Percentiles rank a stretch among this genome's conserved stretches.
Evolutionary conservation across 768 basidiomycete species (phyloP).

Genomic region (Psilocybe tampanensis): DNA sequence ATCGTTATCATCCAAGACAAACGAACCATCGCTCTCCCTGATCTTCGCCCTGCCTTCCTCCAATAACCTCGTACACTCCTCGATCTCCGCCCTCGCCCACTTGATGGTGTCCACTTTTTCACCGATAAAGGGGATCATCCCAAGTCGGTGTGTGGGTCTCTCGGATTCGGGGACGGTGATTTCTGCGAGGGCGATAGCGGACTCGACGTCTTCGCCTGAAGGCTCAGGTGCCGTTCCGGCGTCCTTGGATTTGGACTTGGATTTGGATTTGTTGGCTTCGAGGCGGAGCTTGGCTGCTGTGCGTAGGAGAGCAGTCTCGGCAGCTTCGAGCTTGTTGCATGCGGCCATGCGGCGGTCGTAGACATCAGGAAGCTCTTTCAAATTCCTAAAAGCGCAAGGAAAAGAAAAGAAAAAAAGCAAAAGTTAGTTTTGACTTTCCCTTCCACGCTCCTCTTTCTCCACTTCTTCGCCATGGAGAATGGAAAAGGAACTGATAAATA

Average conservation of each 20-base stretch:
- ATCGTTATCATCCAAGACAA: conserved; percentile 8
- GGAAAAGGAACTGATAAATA: too few species aligned
- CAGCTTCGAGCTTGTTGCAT: conserved; percentile 80
- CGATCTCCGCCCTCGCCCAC: conserved; percentile 82
- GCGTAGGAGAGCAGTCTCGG: conserved; percentile 77
- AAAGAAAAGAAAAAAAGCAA: neutral
- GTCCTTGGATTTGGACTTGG: conserved; percentile 43
- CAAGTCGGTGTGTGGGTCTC: conserved; percentile 80
- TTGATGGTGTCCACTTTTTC: conserved; percentile 93
- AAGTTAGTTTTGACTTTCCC: neutral
- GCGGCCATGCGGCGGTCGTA: conserved; percentile 78
- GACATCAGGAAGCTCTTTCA: conserved; percentile 84
- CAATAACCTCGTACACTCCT: conserved; percentile 50
- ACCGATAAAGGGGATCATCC: conserved; percentile 65
- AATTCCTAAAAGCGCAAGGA: conserved; percentile 62
- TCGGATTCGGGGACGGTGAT: conserved; percentile 61
- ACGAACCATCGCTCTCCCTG: conserved; percentile 25
- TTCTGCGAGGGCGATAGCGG: conserved; percentile 15
- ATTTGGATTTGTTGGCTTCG: conserved; percentile 49
- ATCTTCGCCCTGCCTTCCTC: conserved; percentile 49
- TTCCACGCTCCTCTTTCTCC: too few species aligned
- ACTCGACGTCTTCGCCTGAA: conserved; percentile 13
- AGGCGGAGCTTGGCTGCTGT: conserved; percentile 73
- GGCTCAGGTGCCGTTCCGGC: conserved; percentile 31
- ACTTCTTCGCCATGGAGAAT: too few species aligned